Evolutionary conservation across 1,284 basidiomycete genomes (phyloP).

Genomic region (Rhizoctonia solani): DNA sequence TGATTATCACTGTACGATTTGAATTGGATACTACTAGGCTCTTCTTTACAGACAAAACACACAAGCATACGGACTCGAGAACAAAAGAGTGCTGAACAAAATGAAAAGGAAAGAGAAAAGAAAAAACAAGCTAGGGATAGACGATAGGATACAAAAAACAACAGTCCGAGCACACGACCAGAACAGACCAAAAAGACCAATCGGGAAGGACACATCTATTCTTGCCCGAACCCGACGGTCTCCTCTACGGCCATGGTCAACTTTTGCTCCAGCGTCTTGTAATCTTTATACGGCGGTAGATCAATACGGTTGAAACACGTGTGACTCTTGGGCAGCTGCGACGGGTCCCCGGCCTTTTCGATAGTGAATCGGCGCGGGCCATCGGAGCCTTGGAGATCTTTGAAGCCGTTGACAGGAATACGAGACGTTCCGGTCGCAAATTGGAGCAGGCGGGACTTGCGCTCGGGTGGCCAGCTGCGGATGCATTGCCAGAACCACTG

Average conservation of each 20-base stretch:
- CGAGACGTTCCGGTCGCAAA: slow-evolving; percentile 97
- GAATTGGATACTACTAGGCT: no score
- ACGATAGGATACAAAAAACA: neutral
- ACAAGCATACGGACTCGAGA: no score
- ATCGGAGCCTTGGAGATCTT: slow-evolving; percentile 96
- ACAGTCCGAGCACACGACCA: no score
- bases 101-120: no score
- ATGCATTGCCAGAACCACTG: slow-evolving; percentile 99
- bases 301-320: slow-evolving; percentile 85
- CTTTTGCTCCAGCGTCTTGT: slow-evolving; percentile 87
- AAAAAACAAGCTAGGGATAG: neutral
- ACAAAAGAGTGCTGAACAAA: no score
- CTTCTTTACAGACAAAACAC: no score
- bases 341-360: slow-evolving; percentile 93
- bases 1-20: no score
- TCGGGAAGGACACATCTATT: slow-evolving; percentile 31
- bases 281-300: slow-evolving; percentile 89
- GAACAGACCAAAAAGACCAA: slow-evolving; percentile 7
- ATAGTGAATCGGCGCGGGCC: slow-evolving; percentile 95
- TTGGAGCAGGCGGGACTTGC: slow-evolving; percentile 91
- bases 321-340: slow-evolving; percentile 71
- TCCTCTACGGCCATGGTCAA: slow-evolving; percentile 85
- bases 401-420: slow-evolving; percentile 99
- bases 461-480: slow-evolving; percentile 92
- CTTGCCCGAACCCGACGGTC: slow-evolving; percentile 55